Percentiles rank a stretch among this genome's conserved stretches.
phyloP scores from a whole-genome alignment of 2,329 filamentous ascomycete genomes.

The Aspergillus aculeatinus region DNA sequence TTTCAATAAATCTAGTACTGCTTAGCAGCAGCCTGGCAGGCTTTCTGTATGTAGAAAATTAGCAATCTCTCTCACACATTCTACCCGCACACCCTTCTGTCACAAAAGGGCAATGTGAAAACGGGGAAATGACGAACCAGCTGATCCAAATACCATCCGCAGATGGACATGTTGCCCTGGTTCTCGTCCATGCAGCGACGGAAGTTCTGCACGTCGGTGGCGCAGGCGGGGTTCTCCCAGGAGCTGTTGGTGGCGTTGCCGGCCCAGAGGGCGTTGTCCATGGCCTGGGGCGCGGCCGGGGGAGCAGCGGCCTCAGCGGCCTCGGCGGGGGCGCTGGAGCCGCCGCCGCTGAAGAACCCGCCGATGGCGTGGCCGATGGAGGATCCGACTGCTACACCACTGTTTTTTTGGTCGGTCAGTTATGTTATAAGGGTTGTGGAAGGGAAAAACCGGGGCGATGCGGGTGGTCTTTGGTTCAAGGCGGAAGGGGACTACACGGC shows the following conservation, averaged over 20 bases:
- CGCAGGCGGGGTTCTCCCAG: conserved; percentile 64
- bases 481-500: background rate
- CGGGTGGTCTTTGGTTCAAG: background rate
- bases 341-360: conserved; percentile 78
- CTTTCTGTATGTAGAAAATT: conserved; percentile 56
- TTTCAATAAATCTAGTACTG: conserved; percentile 56
- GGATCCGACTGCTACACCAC: conserved; percentile 94
- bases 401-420: conserved; percentile 42
- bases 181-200: conserved; percentile 97
- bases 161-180: conserved; percentile 89
- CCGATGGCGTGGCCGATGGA: conserved; percentile 94
- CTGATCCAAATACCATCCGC: conserved; percentile 97
- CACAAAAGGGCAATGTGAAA: too few relatives aligned
- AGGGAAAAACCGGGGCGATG: too few relatives aligned
- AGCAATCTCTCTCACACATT: background rate
- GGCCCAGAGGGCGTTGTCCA: conserved; percentile 49
- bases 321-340: conserved; percentile 57
- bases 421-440: background rate
- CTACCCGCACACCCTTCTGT: too few relatives aligned
- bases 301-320: conserved; percentile 45
- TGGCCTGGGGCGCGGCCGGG: conserved; percentile 55
- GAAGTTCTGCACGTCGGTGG: conserved; percentile 77
- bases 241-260: conserved; percentile 50
- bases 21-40: conserved; percentile 75
- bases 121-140: conserved; percentile 50